Conservation (phyloP, 441 rosid genomes). For the Breynia disticha region DNA sequence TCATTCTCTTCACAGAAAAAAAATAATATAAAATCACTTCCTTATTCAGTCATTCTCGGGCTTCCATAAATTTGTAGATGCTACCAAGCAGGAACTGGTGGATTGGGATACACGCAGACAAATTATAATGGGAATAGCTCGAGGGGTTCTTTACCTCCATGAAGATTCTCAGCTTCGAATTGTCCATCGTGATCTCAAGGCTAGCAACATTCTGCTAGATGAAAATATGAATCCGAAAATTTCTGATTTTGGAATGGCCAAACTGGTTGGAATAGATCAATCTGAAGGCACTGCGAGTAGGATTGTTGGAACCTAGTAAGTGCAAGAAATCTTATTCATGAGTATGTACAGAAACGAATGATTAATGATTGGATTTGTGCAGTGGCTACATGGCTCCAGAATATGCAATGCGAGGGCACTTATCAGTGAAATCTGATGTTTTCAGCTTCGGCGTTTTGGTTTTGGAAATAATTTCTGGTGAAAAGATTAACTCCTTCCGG, state of each 20-base stretch:
- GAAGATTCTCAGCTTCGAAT: constrained; percentile 13
- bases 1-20: no score
- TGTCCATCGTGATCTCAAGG: constrained; percentile 14
- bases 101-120: constrained; percentile 17
- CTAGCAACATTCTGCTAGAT: constrained; percentile 12
- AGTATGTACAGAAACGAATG: no score
- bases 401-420: constrained; percentile 3
- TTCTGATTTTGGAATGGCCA: constrained; percentile 21
- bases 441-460: constrained; percentile 20
- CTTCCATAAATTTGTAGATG: background rate
- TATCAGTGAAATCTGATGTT: constrained; percentile 20
- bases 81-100: background rate
- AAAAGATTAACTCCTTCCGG: constrained; percentile 6
- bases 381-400: constrained; percentile 21
- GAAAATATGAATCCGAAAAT: constrained; percentile 9
- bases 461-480: constrained; percentile 18
- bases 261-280: constrained; percentile 14
- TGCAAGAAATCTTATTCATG: no score
- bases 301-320: constrained; percentile 18
- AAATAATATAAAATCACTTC: background rate
- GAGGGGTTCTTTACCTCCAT: constrained; percentile 19
- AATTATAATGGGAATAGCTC: constrained; percentile 18
- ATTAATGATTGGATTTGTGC: background rate
- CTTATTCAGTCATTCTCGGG: background rate
- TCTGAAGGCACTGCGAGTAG: constrained; percentile 11